Conservation (phyloP, 2,329 filamentous ascomycete species). For the Chaetomium sp. region DNA sequence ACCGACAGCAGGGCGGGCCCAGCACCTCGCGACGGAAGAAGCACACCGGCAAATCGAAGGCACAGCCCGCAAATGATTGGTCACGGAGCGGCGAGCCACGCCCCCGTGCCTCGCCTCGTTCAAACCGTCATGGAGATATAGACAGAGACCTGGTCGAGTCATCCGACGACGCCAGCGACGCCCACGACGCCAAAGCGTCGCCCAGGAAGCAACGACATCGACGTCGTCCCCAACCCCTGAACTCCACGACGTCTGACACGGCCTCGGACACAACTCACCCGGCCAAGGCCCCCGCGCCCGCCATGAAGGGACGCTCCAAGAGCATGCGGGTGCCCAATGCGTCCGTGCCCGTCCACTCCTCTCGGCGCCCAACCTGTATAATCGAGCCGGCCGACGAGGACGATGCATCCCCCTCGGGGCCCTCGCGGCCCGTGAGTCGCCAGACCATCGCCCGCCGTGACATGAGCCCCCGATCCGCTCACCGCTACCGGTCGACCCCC, state of each 20-base stretch:
- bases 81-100: conserved; percentile 33
- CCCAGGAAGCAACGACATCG: conserved; percentile 24
- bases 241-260: conserved; percentile 26
- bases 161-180: conserved; percentile 28
- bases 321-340: conserved; percentile 40
- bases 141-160: conserved; percentile 33
- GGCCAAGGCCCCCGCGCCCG: conserved; percentile 23
- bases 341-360: conserved; percentile 37
- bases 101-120: conserved; percentile 38
- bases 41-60: conserved; percentile 33
- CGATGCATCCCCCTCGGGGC: conserved; percentile 24
- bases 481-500: conserved; percentile 44
- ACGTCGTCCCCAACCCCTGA: conserved; percentile 28
- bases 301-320: conserved; percentile 32
- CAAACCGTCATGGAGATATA: conserved; percentile 36
- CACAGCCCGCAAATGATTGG: conserved; percentile 38
- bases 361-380: conserved; percentile 33
- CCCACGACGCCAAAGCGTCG: conserved; percentile 28
- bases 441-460: conserved; percentile 32
- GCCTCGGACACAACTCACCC: conserved; percentile 28
- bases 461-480: conserved; percentile 42
- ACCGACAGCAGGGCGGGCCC: conserved; percentile 36
- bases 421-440: conserved; percentile 37
- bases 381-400: conserved; percentile 37
- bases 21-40: conserved; percentile 35